A percentile compares a stretch with the other conserved stretches of the same genome.
Evolutionary conservation across 805 yeast genomes (phyloP).

Genomic region (Kodamaea lidongshanica): DNA sequence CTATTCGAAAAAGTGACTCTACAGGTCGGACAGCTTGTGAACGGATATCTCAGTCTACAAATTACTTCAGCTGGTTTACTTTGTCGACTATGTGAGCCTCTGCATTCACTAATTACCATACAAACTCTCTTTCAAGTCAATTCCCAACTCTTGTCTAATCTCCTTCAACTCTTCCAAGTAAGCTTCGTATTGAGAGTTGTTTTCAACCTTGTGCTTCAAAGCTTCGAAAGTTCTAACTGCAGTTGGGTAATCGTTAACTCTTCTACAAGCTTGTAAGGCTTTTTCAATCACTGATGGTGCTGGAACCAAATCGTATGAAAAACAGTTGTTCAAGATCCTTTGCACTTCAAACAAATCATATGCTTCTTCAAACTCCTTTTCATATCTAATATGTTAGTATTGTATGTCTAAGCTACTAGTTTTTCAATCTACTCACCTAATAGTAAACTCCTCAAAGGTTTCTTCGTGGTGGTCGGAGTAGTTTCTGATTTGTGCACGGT

Average conservation of each 20-base stretch:
- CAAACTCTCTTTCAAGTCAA: slow-evolving; percentile 87
- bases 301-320: slow-evolving; percentile 97
- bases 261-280: slow-evolving; percentile 96
- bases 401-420: not conserved
- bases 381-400: slow-evolving; percentile 54
- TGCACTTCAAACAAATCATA: slow-evolving; percentile 46
- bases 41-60: no score
- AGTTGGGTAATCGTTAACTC: slow-evolving; percentile 97
- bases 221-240: slow-evolving; percentile 99
- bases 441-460: slow-evolving; percentile 90
- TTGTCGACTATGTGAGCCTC: no score
- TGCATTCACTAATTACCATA: slow-evolving; percentile 39
- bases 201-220: slow-evolving; percentile 92
- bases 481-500: slow-evolving; percentile 43
- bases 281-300: slow-evolving; percentile 94
- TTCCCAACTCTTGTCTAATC: slow-evolving; percentile 85
- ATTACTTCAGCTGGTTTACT: no score
- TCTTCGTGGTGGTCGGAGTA: slow-evolving; percentile 87
- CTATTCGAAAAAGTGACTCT: slow-evolving; percentile 1
- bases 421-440: slow-evolving; percentile 44
- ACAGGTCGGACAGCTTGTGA: no score
- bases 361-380: slow-evolving; percentile 93
- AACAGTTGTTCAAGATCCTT: slow-evolving; percentile 95
- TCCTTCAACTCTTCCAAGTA: slow-evolving; percentile 92
- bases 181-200: slow-evolving; percentile 88